Evolutionary conservation across 805 yeast species (phyloP).

Genomic region (Ogataea dorogensis): DNA sequence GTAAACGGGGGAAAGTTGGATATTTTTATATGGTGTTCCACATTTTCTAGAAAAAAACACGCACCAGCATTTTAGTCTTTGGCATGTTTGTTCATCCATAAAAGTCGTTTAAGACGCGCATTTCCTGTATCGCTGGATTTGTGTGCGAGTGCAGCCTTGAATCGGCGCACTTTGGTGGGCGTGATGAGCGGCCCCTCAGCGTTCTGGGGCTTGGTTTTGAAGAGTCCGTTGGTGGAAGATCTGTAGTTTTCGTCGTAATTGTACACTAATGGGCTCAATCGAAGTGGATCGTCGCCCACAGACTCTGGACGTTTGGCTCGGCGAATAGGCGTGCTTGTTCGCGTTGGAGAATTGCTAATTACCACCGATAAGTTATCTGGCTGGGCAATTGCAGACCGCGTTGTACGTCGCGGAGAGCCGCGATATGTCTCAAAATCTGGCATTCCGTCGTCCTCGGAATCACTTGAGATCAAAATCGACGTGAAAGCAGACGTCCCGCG

Average conservation of each 20-base stretch:
- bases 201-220: slow-evolving; percentile 15
- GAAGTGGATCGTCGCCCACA: slow-evolving; percentile 19
- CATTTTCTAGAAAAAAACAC: slow-evolving; percentile 10
- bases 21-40: slow-evolving; percentile 3
- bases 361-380: slow-evolving; percentile 19
- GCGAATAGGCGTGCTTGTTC: slow-evolving; percentile 7
- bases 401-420: slow-evolving; percentile 17
- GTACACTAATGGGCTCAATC: slow-evolving; percentile 18
- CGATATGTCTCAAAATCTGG: slow-evolving; percentile 10
- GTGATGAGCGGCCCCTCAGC: slow-evolving; percentile 22
- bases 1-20: neutral
- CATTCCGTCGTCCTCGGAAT: slow-evolving; percentile 20
- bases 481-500: slow-evolving; percentile 7
- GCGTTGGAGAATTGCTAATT: neutral
- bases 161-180: slow-evolving; percentile 28
- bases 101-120: slow-evolving; percentile 16
- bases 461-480: slow-evolving; percentile 20
- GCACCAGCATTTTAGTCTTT: too few relatives aligned
- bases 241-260: slow-evolving; percentile 15
- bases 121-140: slow-evolving; percentile 15
- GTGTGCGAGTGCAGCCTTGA: slow-evolving; percentile 25
- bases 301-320: slow-evolving; percentile 10
- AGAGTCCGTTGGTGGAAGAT: slow-evolving; percentile 8
- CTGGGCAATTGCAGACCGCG: slow-evolving; percentile 21
- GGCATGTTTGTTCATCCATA: slow-evolving; percentile 16